A percentile compares a stretch with the other conserved stretches of the same genome.
These are phyloP conservation scores for Jaltomata sinuosa DNA, from an alignment of 257 asterid genomes.

Conservation along the genomic window DNA sequence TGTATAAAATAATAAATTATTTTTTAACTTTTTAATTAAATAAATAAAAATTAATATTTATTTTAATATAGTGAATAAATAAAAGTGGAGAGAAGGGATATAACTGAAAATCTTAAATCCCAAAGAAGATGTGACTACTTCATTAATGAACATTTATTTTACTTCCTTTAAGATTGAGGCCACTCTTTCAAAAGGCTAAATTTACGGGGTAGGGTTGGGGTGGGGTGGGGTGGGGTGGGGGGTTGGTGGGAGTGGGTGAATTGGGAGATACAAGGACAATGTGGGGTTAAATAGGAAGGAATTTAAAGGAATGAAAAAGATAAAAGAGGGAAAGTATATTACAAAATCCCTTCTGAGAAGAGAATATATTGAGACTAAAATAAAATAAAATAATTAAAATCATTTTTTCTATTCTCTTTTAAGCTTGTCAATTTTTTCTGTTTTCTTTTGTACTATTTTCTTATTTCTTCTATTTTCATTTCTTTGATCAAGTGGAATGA, in stretches of 20 bases:
- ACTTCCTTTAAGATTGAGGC: not conserved
- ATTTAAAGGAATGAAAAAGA: not conserved
- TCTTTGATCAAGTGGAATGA: not conserved
- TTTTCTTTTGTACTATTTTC: not conserved
- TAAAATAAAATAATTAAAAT: not conserved
- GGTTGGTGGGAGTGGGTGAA: too few relatives aligned
- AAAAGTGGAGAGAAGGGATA: too few relatives aligned
- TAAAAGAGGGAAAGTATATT: not conserved
- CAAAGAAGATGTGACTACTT: not conserved
- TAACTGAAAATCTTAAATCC: too few relatives aligned
- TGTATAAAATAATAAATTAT: too few relatives aligned
- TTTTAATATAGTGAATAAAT: too few relatives aligned
- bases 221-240: too few relatives aligned
- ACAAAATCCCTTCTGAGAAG: conserved; percentile 32
- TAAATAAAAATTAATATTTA: too few relatives aligned
- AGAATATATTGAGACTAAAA: conserved; percentile 29
- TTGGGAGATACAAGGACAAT: not conserved
- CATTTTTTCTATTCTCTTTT: not conserved
- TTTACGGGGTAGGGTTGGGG: not conserved
- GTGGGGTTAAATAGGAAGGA: not conserved
- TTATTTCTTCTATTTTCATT: too few relatives aligned
- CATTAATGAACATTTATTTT: too few relatives aligned
- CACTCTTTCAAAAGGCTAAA: not conserved
- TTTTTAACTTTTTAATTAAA: too few relatives aligned
- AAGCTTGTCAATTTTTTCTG: not conserved